Evolutionary conservation across 164 flowering plant species (phyloP), one percentile per base, ranked within the genome.

Genomic region (Tinospora cordifolia): DNA sequence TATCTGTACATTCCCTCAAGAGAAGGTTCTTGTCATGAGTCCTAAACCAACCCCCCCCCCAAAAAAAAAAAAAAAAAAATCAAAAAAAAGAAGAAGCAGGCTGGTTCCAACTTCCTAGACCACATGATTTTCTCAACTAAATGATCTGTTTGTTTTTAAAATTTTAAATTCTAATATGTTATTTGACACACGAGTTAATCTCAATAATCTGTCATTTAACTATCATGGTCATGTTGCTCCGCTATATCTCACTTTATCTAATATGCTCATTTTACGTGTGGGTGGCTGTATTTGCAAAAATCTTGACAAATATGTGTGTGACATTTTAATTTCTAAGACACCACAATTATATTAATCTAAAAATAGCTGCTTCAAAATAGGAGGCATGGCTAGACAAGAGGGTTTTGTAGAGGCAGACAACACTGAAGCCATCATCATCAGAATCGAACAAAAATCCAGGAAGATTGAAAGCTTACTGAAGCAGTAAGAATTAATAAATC

Each of bases 381-480:
- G 24, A n/a, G 60, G 21, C 24, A 77, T 81, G 87, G 85, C 85
- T 15, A 77, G 76, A 57, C 69, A 75, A 39, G 83, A 67, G 49
- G 83, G 72, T 6, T 82, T 82, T 40, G 81, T 84, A 62, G 96
- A 88, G 77, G 87, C 88, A 21, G 94, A 93, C 63, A 87, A 91
- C 73, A 85, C 87, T 15, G 96, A 93, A 78, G 97, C 94, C 51
- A 91, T 93, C 30, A 87, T 93, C 79, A 77, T 82, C 25, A 77
- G 96, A 81, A 93, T 93, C 75, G 94, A 93, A 66, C 92, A 90
- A 75, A 93, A 93, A 79, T 87, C 98, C 46, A 81, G 89, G 63
- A 91, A 93, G 84, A 93, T 93, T 78, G 98, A 93, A 71, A 91
- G 91, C 81, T 76, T 93, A 68, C 92, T 91, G 78, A 93, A 87